Conservation (phyloP, 2,329 filamentous ascomycete genomes). For the Teratosphaeria destructans region DNA sequence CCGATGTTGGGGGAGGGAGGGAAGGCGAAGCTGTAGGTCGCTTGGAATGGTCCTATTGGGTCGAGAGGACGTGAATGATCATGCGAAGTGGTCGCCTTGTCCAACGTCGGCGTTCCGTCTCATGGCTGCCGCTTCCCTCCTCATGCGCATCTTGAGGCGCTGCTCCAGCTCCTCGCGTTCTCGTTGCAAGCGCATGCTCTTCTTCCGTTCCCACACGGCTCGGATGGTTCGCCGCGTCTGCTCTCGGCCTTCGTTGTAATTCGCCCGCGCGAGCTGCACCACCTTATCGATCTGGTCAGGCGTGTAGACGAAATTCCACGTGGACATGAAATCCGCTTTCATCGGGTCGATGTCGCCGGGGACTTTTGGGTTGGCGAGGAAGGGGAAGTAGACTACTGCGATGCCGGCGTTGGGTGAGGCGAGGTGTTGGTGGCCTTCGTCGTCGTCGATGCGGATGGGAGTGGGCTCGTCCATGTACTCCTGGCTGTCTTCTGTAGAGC, state of each 20-base stretch:
- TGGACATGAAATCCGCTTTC: constrained; percentile 75
- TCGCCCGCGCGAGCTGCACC: constrained; percentile 69
- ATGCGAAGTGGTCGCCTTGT: constrained; percentile 15
- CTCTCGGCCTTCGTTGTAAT: constrained; percentile 73
- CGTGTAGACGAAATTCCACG: constrained; percentile 97
- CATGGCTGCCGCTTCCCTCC: constrained; percentile 10
- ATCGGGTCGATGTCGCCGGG: constrained; percentile 67
- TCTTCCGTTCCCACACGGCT: constrained; percentile 90
- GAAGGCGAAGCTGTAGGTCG: constrained; percentile 72
- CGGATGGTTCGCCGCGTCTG: constrained; percentile 68
- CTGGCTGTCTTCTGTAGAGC: constrained; percentile 57
- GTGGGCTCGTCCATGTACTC: constrained; percentile 19
- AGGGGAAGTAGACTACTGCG: constrained; percentile 80
- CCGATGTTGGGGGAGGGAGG: constrained; percentile 56
- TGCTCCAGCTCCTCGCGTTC: constrained; percentile 33
- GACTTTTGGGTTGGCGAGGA: constrained; percentile 71
- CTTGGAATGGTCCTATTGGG: neutral
- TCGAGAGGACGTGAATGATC: neutral
- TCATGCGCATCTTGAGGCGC: constrained; percentile 27
- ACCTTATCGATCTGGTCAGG: constrained; percentile 81
- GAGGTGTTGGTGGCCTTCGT: constrained; percentile 40
- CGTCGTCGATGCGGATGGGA: neutral
- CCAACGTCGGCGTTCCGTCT: constrained; percentile 14
- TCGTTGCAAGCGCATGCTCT: constrained; percentile 49
- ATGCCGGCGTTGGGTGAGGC: constrained; percentile 74